Base-by-base conservation (phyloP, 306 rosid species). In the Casuarina cunninghamiana region DNA sequence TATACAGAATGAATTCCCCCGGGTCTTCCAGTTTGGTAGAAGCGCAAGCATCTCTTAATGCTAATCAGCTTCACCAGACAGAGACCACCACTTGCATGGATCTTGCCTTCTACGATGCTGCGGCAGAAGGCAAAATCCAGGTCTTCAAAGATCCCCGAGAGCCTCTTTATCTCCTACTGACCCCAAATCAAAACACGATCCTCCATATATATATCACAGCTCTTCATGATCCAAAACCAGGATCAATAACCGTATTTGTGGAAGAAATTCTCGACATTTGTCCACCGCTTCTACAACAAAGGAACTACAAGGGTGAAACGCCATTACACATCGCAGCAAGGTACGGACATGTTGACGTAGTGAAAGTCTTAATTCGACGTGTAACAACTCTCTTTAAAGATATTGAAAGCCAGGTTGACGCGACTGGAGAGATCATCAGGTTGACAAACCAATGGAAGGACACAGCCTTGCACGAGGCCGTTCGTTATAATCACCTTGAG, bases 401-500 rank as follows among this genome's bases (percentile, higher is more conserved):
- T 2, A 10, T 48, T 48, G 51, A 48, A 48, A 13, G 3, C 13
- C 12, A 3, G 51, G 11, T 48, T 48, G 51, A 9, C 2, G 12
- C 51, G 11, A 13, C 11, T 8, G 1, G 19, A 3, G 0, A 39
- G 11, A 41, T 13, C 5, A n/a, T 79, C 0, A 12, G 72, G 53
- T 37, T 7, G 45, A 39, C 54, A 35, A 72, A 72, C 69, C 4
- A 61, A 0, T 42, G 62, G 1, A 50, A 44, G 0, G 43, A 72
- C 63, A 60, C 82, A 0, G 77, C 67, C 1, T 26, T 78, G 66
- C 82, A 79, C 17, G 74, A 39, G 21, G 82, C 82, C 0, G 77
- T 61, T 6, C 72, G 77, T 0, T 37, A 58, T 1, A 5, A 72
- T 9, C 66, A 62, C 43, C 0, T 1, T 2, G 1, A 9, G 0